Evolutionary conservation across 768 basidiomycete genomes (phyloP).

Genomic region (Mycena rebaudengoi): DNA sequence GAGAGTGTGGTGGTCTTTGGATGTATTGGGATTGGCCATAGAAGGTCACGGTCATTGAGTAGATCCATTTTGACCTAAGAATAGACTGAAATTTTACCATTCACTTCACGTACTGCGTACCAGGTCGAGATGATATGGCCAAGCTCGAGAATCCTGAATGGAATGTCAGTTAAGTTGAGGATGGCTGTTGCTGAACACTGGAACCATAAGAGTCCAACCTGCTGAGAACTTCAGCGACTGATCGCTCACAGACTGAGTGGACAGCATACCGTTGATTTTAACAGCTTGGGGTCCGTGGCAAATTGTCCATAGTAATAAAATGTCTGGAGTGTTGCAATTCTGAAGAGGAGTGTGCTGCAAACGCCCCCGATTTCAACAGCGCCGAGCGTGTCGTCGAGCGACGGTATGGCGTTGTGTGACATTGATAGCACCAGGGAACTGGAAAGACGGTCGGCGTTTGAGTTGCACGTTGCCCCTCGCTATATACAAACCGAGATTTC

Average conservation of each 20-base stretch:
- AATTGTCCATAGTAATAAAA: neutral
- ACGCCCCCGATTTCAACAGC: neutral
- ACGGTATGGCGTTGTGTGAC: too few relatives aligned
- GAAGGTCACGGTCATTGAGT: neutral
- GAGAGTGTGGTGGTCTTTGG: neutral
- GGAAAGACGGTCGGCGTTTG: too few relatives aligned
- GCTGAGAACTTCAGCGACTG: neutral
- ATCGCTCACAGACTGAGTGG: neutral
- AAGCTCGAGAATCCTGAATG: neutral
- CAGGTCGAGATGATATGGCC: neutral
- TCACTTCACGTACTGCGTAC: neutral
- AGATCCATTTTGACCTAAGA: neutral
- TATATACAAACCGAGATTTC: too few relatives aligned
- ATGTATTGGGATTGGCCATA: neutral
- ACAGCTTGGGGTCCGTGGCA: neutral
- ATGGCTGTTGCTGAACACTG: neutral
- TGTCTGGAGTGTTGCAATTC: neutral
- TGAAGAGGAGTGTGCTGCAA: neutral
- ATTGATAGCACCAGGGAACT: too few relatives aligned
- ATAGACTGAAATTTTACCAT: neutral
- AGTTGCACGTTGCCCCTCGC: too few relatives aligned
- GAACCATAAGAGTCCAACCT: neutral
- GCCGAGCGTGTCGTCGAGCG: neutral
- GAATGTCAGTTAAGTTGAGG: neutral
- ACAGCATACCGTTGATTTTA: neutral